Base-by-base conservation (phyloP, 768 basidiomycete genomes). In the Trametes meyenii region DNA sequence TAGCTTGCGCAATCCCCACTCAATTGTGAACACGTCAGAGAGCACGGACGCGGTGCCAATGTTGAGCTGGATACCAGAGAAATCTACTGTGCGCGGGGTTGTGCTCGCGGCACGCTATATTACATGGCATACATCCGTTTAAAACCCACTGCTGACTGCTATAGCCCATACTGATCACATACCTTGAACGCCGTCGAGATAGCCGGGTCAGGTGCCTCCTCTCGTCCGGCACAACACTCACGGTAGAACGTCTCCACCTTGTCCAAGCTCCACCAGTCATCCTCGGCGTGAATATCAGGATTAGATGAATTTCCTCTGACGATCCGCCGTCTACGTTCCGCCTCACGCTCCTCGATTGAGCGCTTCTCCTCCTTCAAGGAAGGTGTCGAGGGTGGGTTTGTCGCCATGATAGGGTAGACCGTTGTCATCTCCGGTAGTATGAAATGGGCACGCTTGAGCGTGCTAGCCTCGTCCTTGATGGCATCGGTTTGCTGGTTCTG, bases 1-100 rank as follows among this genome's bases (percentile, higher is more conserved):
- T 21, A 96, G 78, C 68, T 94, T 96, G 26, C 89, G 80, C 19
- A 97, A 77, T 0, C 95, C 96, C 91, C 95, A 98, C 73, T 98
- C 94, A 59, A 97, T 88, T 8, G 86, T 85, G 64, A 98, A 86
- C 14, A 97, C 86, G 74, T 98, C 96, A 0, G 96, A 89, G 17
- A 99, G 81, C 17, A 94, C 87, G 13, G 88, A 86, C 0, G 93
- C 89, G 0, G 85, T 79, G 1, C 86, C 81, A 1, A 81, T 73
- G 0, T 85, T 89, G 19, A 98, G 80, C 67, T 88, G 88, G 21
- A 89, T 85, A 11, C 90, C 85, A 2, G 93, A 88, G n/a, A 94
- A 78, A 72, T 94, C 90, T 17, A 95, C 81, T 0, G 86, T 80
- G 17, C 92, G 83, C 0, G 93, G 92, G 43, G 75, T 79, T 11